Evolutionary conservation across 768 basidiomycete species (phyloP).

Genomic region (Cystofilobasidium macerans): DNA sequence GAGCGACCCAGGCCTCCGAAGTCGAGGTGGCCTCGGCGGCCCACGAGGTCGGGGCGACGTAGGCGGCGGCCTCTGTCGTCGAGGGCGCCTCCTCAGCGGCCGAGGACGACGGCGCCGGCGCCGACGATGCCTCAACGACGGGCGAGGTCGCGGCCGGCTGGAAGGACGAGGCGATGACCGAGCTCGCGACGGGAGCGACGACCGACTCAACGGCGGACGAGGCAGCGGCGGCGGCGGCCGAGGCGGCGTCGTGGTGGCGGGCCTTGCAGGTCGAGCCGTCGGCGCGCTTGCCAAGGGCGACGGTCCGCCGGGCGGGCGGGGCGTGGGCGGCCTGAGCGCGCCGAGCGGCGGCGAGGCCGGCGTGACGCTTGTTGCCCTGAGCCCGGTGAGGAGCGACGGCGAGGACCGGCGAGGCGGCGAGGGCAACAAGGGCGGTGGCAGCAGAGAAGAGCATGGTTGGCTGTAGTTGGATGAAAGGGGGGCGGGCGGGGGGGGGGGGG

Average conservation of each 20-base stretch:
- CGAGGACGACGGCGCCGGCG: neutral
- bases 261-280: conserved; percentile 23
- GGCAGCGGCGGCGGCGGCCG: neutral
- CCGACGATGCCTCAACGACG: neutral
- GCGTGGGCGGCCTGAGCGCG: conserved; percentile 12
- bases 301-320: neutral
- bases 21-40: neutral
- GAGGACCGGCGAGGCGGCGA: conserved; percentile 10
- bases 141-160: neutral
- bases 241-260: neutral
- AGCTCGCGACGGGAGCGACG: neutral
- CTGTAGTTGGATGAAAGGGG: neutral
- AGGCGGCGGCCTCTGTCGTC: conserved; percentile 4
- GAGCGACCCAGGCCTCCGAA: conserved; percentile 14
- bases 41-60: conserved; percentile 5
- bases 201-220: no score
- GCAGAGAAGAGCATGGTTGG: conserved; percentile 7
- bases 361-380: conserved; percentile 10
- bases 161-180: neutral
- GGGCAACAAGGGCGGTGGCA: conserved; percentile 6
- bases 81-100: neutral
- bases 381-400: conserved; percentile 1
- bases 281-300: conserved; percentile 9
- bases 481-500: neutral
- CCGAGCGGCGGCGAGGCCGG: conserved; percentile 14